phyloP scores from a whole-genome alignment of 2,329 filamentous ascomycete genomes.

The Calonectria montana region DNA sequence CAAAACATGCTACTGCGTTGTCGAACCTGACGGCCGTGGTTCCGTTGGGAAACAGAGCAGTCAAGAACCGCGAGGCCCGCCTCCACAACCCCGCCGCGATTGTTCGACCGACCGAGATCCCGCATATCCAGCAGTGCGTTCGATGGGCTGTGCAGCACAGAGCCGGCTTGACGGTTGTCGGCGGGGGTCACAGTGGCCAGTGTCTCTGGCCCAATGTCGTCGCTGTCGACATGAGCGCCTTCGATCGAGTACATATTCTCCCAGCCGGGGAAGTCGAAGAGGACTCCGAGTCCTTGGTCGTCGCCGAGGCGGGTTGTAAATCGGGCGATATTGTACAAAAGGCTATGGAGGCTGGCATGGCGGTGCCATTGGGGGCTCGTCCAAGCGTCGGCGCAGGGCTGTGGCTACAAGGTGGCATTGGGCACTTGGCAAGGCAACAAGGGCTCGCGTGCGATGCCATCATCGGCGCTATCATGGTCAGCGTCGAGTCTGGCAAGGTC shows the following conservation, averaged over 20 bases:
- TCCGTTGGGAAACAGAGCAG: conserved; percentile 44
- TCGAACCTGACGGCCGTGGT: conserved; percentile 56
- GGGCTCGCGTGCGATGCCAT: conserved; percentile 71
- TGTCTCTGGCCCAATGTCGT: conserved; percentile 65
- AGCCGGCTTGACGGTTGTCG: conserved; percentile 61
- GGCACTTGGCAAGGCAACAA: conserved; percentile 65
- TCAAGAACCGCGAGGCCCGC: conserved; percentile 66
- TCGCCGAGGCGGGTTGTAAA: conserved; percentile 67
- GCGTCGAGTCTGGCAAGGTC: conserved; percentile 58
- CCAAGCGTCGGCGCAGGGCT: conserved; percentile 72
- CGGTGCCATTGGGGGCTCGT: conserved; percentile 69
- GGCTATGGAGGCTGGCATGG: conserved; percentile 59
- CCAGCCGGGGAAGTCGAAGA: conserved; percentile 29
- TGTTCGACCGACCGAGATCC: conserved; percentile 57
- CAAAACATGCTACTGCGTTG: conserved; percentile 55
- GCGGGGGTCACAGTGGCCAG: conserved; percentile 71
- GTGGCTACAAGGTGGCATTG: conserved; percentile 75
- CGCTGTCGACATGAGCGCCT: conserved; percentile 68
- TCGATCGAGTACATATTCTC: conserved; percentile 61
- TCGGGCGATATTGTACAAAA: conserved; percentile 63
- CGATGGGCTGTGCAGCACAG: conserved; percentile 63
- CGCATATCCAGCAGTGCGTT: conserved; percentile 66
- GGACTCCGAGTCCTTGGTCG: conserved; percentile 49
- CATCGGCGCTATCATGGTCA: conserved; percentile 69
- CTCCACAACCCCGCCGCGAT: conserved; percentile 56